Conservation (phyloP, 768 basidiomycete species). For the Lentinula lateritia region DNA sequence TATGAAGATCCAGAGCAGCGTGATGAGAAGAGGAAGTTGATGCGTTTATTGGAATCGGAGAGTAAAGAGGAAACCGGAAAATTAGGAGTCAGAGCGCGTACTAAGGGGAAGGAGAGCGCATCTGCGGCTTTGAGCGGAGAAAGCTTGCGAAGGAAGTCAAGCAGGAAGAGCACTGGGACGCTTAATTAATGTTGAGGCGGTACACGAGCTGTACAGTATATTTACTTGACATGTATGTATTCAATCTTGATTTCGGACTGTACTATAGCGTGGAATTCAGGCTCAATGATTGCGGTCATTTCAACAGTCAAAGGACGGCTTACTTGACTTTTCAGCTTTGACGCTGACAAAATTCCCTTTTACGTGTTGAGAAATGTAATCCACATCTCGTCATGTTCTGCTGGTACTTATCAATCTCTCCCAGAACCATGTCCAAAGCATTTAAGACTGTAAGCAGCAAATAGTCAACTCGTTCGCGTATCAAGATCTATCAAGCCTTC, state of each 20-base stretch:
- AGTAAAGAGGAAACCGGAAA: constrained; percentile 6
- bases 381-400: not conserved
- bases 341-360: not conserved
- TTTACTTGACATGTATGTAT: not conserved
- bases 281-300: no score
- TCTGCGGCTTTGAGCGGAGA: not conserved
- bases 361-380: not conserved
- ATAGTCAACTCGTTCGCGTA: not conserved
- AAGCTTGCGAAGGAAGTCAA: not conserved
- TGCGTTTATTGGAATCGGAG: constrained; percentile 41
- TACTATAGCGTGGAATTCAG: not conserved
- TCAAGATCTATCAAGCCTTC: no score
- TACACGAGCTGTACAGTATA: not conserved
- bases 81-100: not conserved
- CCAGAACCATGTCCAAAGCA: no score
- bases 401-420: not conserved
- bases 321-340: not conserved
- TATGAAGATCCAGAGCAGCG: constrained; percentile 67
- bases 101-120: not conserved
- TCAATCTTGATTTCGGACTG: not conserved
- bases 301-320: no score
- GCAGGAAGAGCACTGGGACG: not conserved
- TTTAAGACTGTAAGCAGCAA: not conserved
- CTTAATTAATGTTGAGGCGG: not conserved
- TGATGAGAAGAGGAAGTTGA: constrained; percentile 51